These are phyloP conservation scores for Suillus alpinus DNA, from an alignment of 768 basidiomycete species.

Conservation along the genomic window DNA sequence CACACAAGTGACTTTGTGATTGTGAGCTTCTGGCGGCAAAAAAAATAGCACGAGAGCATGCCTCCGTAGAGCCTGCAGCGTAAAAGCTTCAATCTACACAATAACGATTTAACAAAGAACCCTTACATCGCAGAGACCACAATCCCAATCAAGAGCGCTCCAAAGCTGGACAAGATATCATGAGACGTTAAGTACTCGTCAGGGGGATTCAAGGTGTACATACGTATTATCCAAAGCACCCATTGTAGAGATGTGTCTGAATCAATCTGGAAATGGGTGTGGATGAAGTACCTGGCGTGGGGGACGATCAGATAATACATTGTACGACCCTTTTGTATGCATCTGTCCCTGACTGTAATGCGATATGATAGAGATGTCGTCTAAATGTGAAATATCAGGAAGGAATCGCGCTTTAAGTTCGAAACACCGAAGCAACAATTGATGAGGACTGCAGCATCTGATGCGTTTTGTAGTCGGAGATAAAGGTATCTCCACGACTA, in stretches of 20 bases:
- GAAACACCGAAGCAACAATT: too few relatives aligned
- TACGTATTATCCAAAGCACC: conserved; percentile 28
- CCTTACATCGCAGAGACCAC: conserved; percentile 44
- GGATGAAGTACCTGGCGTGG: too few relatives aligned
- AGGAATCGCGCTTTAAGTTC: too few relatives aligned
- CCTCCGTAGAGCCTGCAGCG: conserved; percentile 44
- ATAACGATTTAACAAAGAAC: not conserved
- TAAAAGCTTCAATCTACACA: not conserved
- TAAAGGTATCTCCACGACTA: too few relatives aligned
- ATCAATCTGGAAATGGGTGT: not conserved
- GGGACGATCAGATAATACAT: too few relatives aligned
- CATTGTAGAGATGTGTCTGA: not conserved
- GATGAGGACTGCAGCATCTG: too few relatives aligned
- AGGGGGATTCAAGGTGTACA: conserved; percentile 2
- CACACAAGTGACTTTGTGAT: conserved; percentile 42
- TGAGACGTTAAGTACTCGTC: not conserved
- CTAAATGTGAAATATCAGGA: too few relatives aligned
- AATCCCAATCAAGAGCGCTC: conserved; percentile 45
- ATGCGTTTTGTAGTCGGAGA: too few relatives aligned
- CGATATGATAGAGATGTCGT: too few relatives aligned
- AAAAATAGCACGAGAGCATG: conserved; percentile 13
- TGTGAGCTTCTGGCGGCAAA: not conserved
- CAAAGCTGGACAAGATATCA: conserved; percentile 29
- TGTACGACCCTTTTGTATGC: too few relatives aligned
- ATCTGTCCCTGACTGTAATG: too few relatives aligned